These are phyloP conservation scores for Eimeria necatrix DNA, from an alignment of 169 alveolate genomes.

Conservation along the genomic window DNA sequence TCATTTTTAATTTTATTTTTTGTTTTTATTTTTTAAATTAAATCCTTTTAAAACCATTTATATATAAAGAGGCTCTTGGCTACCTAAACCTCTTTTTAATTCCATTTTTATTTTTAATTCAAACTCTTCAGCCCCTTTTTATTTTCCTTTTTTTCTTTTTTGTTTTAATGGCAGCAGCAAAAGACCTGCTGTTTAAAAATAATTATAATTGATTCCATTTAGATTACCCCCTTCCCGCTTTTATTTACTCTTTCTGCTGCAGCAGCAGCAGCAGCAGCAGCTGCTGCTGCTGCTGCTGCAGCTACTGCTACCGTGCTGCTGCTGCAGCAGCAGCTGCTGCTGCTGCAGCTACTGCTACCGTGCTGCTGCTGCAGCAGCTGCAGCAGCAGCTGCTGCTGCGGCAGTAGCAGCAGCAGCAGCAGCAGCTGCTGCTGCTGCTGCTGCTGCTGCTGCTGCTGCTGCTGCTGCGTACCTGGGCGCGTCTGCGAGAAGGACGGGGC, in stretches of 20 bases:
- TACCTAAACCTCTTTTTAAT: neutral
- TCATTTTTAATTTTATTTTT: no score
- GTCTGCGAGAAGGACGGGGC: slow-evolving; percentile 61
- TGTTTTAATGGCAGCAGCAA: neutral
- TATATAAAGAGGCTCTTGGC: no score
- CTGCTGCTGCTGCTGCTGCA: no score
- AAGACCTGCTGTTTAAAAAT: neutral
- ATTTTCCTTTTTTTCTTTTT: neutral
- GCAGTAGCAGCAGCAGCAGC: neutral
- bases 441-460: neutral
- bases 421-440: neutral
- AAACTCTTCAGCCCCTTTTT: neutral
- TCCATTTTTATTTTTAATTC: neutral
- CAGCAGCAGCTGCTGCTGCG: no score
- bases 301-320: no score
- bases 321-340: no score
- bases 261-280: neutral
- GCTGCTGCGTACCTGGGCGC: slow-evolving; percentile 14
- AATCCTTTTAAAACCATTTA: no score
- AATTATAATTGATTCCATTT: no score
- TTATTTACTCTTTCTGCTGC: no score
- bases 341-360: no score
- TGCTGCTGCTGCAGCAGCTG: no score
- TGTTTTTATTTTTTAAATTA: no score
- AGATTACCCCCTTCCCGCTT: neutral